Conservation (phyloP, 345 rosid species). For the Dimocarpus longan region DNA sequence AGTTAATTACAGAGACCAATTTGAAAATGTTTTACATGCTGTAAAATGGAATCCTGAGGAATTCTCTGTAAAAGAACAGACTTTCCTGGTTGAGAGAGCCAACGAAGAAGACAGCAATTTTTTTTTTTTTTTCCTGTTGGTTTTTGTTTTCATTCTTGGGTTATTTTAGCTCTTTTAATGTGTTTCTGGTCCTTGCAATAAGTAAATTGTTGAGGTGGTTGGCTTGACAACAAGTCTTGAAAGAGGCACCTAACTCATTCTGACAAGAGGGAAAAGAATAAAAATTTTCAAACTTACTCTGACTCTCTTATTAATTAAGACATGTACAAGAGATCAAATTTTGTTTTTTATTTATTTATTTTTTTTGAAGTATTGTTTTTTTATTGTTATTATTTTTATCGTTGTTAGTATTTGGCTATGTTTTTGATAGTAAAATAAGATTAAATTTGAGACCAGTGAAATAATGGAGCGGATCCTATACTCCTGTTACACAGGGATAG, state of each 20-base stretch:
- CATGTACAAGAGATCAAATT: no score
- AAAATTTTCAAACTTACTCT: neutral
- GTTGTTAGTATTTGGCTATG: no score
- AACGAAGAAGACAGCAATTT: neutral
- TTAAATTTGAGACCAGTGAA: no score
- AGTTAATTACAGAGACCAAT: neutral
- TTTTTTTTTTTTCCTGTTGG: neutral
- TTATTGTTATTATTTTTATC: no score
- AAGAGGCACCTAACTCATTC: neutral
- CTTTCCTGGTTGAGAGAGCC: neutral
- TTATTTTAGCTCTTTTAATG: neutral
- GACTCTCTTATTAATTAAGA: neutral
- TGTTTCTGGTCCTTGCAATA: neutral
- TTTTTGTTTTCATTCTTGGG: neutral
- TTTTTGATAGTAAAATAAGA: no score
- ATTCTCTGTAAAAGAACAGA: no score
- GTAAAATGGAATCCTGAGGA: neutral
- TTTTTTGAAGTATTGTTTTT: no score
- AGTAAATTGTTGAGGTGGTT: conserved; percentile 9
- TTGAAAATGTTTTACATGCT: neutral
- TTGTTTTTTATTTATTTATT: no score
- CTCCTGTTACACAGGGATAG: no score
- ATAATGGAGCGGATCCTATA: no score
- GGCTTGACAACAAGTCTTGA: neutral
- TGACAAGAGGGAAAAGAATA: neutral